Conservation (phyloP, 352 stramenopile genomes). For the Elongisporangium prolatum region DNA sequence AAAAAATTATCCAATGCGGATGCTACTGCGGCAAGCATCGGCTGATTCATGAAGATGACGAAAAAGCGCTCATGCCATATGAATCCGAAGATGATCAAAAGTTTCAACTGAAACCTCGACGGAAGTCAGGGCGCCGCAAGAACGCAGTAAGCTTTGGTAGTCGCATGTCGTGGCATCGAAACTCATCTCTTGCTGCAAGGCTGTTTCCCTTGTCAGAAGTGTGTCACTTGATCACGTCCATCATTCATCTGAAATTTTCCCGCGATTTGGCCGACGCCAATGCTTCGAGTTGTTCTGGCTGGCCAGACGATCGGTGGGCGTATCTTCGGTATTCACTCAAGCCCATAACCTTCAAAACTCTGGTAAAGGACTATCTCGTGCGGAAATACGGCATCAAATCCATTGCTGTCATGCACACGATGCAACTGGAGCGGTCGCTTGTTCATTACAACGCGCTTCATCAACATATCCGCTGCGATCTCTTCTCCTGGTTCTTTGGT, state of each 20-base stretch:
- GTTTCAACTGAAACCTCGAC: slow-evolving; percentile 8
- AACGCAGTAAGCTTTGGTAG: slow-evolving; percentile 41
- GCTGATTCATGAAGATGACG: slow-evolving; percentile 22
- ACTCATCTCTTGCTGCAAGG: slow-evolving; percentile 25
- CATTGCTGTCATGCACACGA: slow-evolving; percentile 59
- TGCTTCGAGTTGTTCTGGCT: background rate
- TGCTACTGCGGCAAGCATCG: slow-evolving; percentile 47
- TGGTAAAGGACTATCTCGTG: slow-evolving; percentile 54
- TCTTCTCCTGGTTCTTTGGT: slow-evolving; percentile 69
- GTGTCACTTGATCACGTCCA: slow-evolving; percentile 52
- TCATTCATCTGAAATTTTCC: slow-evolving; percentile 61
- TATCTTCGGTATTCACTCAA: slow-evolving; percentile 22
- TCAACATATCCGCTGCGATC: slow-evolving; percentile 46
- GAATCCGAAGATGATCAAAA: slow-evolving; percentile 10
- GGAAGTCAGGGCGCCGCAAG: slow-evolving; percentile 26
- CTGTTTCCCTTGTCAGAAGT: slow-evolving; percentile 54
- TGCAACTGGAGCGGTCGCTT: slow-evolving; percentile 69
- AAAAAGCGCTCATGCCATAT: background rate
- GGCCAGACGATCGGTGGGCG: slow-evolving; percentile 22
- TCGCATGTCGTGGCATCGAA: slow-evolving; percentile 19
- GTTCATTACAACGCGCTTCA: slow-evolving; percentile 39
- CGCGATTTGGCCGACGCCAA: slow-evolving; percentile 31
- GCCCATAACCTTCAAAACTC: slow-evolving; percentile 40
- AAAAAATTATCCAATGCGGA: slow-evolving; percentile 19
- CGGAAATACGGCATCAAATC: slow-evolving; percentile 77